Evolutionary conservation across 2,329 filamentous ascomycete species (phyloP).

Genomic region (Lizonia empirigonia): DNA sequence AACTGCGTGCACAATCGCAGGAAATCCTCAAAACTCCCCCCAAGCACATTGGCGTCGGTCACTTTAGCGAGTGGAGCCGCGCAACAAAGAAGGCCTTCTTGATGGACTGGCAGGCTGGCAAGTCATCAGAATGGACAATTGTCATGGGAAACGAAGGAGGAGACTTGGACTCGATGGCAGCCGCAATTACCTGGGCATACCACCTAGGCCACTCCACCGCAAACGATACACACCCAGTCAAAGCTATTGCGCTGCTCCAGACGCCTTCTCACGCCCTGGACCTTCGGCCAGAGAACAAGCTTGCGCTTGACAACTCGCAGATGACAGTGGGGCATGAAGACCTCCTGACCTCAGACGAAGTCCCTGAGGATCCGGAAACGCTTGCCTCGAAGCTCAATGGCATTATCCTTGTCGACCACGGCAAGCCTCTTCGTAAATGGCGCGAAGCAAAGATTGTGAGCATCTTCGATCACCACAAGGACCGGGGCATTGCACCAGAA

Average conservation of each 20-base stretch:
- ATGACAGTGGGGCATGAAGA: conserved; percentile 56
- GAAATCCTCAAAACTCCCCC: conserved; percentile 19
- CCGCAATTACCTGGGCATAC: conserved; percentile 56
- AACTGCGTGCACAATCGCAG: conserved; percentile 25
- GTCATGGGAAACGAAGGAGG: conserved; percentile 56
- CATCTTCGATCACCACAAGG: conserved; percentile 56
- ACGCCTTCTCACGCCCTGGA: conserved; percentile 55
- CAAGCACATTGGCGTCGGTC: conserved; percentile 49
- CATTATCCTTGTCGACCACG: conserved; percentile 56
- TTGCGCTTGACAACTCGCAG: conserved; percentile 52
- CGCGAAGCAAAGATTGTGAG: conserved; percentile 50
- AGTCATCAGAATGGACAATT: conserved; percentile 52
- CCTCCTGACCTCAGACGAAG: conserved; percentile 55
- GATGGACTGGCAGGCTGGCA: conserved; percentile 55
- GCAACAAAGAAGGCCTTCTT: conserved; percentile 54
- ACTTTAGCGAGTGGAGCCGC: conserved; percentile 58
- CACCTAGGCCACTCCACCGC: conserved; percentile 53
- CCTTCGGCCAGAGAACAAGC: conserved; percentile 55
- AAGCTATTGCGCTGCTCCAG: conserved; percentile 55
- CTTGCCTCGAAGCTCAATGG: conserved; percentile 51
- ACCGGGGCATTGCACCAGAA: conserved; percentile 49
- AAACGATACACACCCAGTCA: conserved; percentile 51
- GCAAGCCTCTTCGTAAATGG: conserved; percentile 53
- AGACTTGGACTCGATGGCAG: conserved; percentile 53
- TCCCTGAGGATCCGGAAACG: conserved; percentile 55